Evolutionary conservation across 176 grass and related monocot genomes (phyloP).

Genomic region (Bolboschoenus planiculmis): DNA sequence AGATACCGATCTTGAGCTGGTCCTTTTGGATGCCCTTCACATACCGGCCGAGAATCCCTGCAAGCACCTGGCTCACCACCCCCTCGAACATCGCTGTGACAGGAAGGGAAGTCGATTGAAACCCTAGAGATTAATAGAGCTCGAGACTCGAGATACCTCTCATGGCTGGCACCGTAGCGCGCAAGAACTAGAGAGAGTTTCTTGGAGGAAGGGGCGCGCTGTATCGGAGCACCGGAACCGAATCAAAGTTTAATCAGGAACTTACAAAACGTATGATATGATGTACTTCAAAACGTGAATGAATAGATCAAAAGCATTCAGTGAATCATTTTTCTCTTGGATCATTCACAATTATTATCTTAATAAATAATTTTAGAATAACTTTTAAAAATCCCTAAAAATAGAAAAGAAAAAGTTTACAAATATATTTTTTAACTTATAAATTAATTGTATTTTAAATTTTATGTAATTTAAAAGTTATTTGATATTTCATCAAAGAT

Average conservation of each 20-base stretch:
- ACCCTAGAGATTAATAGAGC: background rate
- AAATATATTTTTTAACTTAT: no score
- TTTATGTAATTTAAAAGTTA: no score
- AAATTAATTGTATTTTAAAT: no score
- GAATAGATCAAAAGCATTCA: no score
- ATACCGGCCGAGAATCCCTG: slow-evolving; percentile 79
- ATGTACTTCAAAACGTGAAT: no score
- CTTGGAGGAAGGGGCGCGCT: slow-evolving; percentile 32
- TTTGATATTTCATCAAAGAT: no score
- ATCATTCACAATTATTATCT: no score
- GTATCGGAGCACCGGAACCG: background rate
- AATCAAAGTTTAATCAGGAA: background rate
- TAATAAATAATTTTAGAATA: no score
- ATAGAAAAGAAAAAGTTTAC: no score
- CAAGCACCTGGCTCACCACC: slow-evolving; percentile 90
- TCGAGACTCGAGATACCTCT: background rate
- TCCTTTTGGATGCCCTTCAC: slow-evolving; percentile 95
- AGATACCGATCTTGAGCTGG: slow-evolving; percentile 94
- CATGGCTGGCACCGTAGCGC: slow-evolving; percentile 28
- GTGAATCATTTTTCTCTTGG: no score
- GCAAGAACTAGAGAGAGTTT: slow-evolving; percentile 12
- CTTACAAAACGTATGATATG: background rate
- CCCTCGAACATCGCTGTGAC: slow-evolving; percentile 76
- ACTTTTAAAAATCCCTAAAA: no score
- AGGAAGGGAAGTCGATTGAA: background rate